Evolutionary conservation across 2,329 filamentous ascomycete genomes (phyloP).

Genomic region (Hypoxylon sp.): DNA sequence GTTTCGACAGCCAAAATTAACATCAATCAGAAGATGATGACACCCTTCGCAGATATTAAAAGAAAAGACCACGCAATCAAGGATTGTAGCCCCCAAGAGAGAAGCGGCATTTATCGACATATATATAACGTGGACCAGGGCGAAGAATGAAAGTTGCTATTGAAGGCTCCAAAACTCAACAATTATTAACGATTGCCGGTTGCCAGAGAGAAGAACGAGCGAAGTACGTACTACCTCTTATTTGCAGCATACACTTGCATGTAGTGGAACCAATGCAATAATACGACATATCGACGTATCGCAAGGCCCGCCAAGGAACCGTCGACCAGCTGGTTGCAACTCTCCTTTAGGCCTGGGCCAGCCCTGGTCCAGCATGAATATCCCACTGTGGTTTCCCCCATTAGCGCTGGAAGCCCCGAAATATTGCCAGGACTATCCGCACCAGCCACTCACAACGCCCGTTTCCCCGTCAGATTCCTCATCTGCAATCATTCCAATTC

Average conservation of each 20-base stretch:
- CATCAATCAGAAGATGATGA: conserved; percentile 39
- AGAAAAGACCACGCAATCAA: conserved; percentile 38
- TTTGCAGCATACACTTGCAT: not conserved
- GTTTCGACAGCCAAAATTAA: conserved; percentile 38
- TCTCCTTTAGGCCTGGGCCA: conserved; percentile 24
- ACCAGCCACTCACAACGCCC: conserved; percentile 33
- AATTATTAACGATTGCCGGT: conserved; percentile 19
- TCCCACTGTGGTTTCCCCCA: conserved; percentile 32
- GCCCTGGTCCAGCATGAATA: conserved; percentile 39
- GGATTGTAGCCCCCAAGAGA: conserved; percentile 36
- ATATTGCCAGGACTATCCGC: conserved; percentile 20
- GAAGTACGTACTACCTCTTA: conserved; percentile 23
- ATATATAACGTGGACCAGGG: conserved; percentile 18
- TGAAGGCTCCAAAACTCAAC: conserved; percentile 19
- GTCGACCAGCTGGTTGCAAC: conserved; percentile 28
- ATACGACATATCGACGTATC: conserved; percentile 30
- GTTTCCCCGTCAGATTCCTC: conserved; percentile 37
- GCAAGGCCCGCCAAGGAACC: conserved; percentile 22
- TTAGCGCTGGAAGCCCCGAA: conserved; percentile 35
- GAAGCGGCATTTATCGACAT: conserved; percentile 17
- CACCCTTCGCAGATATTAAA: conserved; percentile 42
- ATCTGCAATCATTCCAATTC: conserved; percentile 22
- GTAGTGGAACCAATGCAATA: conserved; percentile 30
- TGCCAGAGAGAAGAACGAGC: conserved; percentile 21
- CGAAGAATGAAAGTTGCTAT: conserved; percentile 22